These are phyloP conservation scores for Angomonas ambiguus DNA, from an alignment of 208 protist species.

Conservation along the genomic window DNA sequence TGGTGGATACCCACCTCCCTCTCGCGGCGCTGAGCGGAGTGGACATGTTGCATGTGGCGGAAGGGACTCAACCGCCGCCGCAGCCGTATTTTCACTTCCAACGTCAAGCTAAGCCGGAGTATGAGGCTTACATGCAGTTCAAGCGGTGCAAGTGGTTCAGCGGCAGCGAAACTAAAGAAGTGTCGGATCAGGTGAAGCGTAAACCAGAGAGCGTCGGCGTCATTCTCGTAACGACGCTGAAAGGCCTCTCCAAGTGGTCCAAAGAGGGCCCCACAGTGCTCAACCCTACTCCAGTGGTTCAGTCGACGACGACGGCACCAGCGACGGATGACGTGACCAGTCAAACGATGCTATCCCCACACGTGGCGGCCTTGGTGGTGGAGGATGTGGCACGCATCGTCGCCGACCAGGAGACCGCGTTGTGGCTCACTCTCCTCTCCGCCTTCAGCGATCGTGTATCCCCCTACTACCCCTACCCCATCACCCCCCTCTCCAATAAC, in stretches of 20 bases:
- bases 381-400: conserved; percentile 25
- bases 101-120: background rate
- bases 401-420: background rate
- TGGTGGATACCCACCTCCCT: conserved; percentile 10
- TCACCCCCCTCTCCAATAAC: background rate
- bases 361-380: conserved; percentile 31
- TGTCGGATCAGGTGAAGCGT: background rate
- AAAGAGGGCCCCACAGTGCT: conserved; percentile 15
- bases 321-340: background rate
- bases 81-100: background rate
- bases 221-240: conserved; percentile 21
- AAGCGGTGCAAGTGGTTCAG: background rate
- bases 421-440: background rate
- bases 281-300: conserved; percentile 11
- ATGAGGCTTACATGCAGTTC: background rate
- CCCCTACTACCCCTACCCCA: background rate
- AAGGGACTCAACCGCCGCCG: background rate
- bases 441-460: background rate
- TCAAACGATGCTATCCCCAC: conserved; percentile 15
- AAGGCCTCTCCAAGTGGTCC: conserved; percentile 25
- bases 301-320: background rate
- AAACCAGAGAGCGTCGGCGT: conserved; percentile 6
- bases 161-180: background rate
- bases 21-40: conserved; percentile 4
- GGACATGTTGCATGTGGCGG: background rate